Evolutionary conservation across 2,329 filamentous ascomycete genomes (phyloP), one percentile per base, ranked within the genome.

Genomic region (Dendryphion nanum): DNA sequence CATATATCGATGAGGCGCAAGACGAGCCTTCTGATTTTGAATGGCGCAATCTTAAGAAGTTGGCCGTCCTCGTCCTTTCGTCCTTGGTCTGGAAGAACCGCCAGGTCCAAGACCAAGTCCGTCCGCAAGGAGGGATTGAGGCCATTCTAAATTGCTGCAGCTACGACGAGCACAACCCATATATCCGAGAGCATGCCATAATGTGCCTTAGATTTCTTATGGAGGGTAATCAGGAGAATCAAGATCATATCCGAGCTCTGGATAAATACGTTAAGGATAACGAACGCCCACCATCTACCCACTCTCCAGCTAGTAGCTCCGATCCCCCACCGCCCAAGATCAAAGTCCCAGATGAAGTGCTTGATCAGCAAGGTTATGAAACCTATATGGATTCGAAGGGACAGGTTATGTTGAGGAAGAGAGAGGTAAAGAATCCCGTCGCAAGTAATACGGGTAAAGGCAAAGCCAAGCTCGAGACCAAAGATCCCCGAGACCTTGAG

Each of bases 131-230:
- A 48, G 91, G 91, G 29, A 86, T 97, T 30, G 86, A 95, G 50
- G 83, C 87, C 0, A 77, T 97, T 15, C 78, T 96, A 13, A 89
- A 89, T 57, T 95, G 89, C 66, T 96, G 89, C 54, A 79, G 83
- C 20, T 93, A 93, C 60, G 91, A 97, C 59, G 89, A 91, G 51
- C 82, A 95, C 67, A 96, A 96, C 58, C 89, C 89, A 0, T 96
- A 91, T 60, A 90, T 95, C 47, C 88, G 91, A 55, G 91, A 97
- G 64, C 86, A 81, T 47, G 76, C 78, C 45, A 73, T 73, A 41
- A 70, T 80, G 49, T 82, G 77, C 32, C 51, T 69, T 3, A 54
- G 66, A 2, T 69, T 69, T 37, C 73, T 86, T 5, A 78, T 87
- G 68, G 84, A 87, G 51, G 85, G 84, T 10, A 88, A 83, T 43